Evolutionary conservation across 805 yeast genomes (phyloP).

Genomic region (Nakazawaea ernobii): DNA sequence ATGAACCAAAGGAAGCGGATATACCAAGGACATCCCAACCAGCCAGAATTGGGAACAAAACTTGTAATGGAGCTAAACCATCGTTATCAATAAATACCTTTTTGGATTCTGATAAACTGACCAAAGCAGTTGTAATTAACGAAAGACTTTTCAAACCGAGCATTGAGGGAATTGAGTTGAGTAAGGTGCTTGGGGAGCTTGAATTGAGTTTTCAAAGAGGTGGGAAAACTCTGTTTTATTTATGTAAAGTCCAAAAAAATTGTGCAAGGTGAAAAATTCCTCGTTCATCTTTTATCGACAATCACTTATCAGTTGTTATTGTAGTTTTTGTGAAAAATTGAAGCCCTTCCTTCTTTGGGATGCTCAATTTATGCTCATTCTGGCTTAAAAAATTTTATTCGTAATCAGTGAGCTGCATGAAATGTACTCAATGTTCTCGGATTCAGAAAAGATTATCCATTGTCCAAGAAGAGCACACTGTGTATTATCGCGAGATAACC

Average conservation of each 20-base stretch:
- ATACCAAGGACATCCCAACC: slow-evolving; percentile 35
- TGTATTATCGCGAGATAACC: too few relatives aligned
- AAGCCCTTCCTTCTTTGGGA: too few relatives aligned
- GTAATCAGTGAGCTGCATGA: too few relatives aligned
- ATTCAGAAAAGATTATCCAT: too few relatives aligned
- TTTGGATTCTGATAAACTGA: slow-evolving; percentile 16
- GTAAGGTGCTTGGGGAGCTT: neutral
- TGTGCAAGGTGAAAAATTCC: neutral
- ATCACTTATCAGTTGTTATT: neutral
- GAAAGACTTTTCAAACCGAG: neutral
- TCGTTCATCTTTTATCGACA: neutral
- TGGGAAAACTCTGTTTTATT: neutral
- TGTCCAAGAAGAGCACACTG: too few relatives aligned
- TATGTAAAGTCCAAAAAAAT: neutral
- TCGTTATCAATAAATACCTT: slow-evolving; percentile 38
- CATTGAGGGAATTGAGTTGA: neutral
- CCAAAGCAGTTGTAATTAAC: neutral
- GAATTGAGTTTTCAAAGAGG: neutral
- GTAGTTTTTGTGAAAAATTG: too few relatives aligned
- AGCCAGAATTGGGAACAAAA: slow-evolving; percentile 31
- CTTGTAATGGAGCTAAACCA: slow-evolving; percentile 31
- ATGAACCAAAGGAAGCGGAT: slow-evolving; percentile 32
- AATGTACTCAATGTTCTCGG: too few relatives aligned
- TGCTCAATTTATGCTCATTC: too few relatives aligned
- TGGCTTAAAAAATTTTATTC: too few relatives aligned